These are phyloP conservation scores for Orbilia javanica DNA, from an alignment of 2,329 filamentous ascomycete species.

Conservation along the genomic window DNA sequence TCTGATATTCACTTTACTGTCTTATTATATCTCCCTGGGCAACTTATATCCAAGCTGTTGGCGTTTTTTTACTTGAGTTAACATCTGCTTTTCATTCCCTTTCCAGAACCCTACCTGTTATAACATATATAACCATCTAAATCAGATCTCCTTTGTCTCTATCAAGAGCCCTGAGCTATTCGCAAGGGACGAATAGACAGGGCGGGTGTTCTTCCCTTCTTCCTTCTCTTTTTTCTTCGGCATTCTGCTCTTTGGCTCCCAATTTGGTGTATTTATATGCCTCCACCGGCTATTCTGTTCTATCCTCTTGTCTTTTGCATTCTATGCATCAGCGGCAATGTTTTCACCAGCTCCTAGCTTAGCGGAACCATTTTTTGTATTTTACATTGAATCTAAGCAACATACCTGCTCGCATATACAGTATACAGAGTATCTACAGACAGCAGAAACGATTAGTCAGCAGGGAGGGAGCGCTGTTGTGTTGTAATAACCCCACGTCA, in stretches of 20 bases:
- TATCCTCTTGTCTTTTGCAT: neutral
- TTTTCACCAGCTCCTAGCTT: neutral
- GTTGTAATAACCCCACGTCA: slow-evolving; percentile 57
- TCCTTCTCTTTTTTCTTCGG: neutral
- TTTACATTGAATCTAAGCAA: no score
- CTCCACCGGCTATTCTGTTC: neutral
- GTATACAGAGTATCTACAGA: no score
- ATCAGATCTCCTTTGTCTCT: slow-evolving; percentile 7
- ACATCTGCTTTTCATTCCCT: neutral
- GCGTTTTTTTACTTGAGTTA: slow-evolving; percentile 10
- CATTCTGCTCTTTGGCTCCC: neutral
- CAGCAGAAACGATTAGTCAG: slow-evolving; percentile 48
- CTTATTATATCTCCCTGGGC: slow-evolving; percentile 36
- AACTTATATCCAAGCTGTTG: slow-evolving; percentile 38
- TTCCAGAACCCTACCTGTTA: neutral
- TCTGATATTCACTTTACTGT: neutral
- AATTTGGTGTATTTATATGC: neutral
- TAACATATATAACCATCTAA: neutral
- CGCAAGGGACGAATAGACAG: slow-evolving; percentile 25
- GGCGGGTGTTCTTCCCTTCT: no score
- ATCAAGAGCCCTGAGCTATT: neutral
- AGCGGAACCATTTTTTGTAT: neutral
- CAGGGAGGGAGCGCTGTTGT: slow-evolving; percentile 22
- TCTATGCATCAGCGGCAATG: neutral
- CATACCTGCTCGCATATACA: no score